phyloP scores from a whole-genome alignment of 768 basidiomycete species.

The Xerocomellus intermedius region DNA sequence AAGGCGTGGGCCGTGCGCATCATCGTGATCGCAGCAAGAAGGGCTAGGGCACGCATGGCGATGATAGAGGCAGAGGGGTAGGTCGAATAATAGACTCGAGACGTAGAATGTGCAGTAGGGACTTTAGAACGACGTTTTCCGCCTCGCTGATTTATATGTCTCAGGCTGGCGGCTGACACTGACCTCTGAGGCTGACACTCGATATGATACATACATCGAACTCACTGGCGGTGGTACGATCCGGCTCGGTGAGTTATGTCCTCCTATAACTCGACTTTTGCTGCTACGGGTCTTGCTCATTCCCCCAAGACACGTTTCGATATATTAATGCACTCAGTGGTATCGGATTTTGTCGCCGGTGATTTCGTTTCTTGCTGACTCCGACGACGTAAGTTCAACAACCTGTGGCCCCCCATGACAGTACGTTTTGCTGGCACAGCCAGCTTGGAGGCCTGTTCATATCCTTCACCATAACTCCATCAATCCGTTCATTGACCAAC shows the following conservation, averaged over 20 bases:
- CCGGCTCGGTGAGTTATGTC: no score
- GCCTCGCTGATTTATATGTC: slow-evolving; percentile 16
- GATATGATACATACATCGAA: neutral
- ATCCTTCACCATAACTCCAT: neutral
- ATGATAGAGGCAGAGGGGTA: slow-evolving; percentile 15
- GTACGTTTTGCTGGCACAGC: neutral
- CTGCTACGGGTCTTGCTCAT: no score
- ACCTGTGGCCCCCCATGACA: no score
- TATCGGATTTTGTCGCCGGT: no score
- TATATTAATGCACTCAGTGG: no score
- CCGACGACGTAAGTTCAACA: no score
- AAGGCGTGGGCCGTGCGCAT: slow-evolving; percentile 18
- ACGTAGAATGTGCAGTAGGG: neutral
- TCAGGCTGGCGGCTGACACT: slow-evolving; percentile 22
- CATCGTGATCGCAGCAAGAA: slow-evolving; percentile 27
- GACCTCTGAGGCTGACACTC: slow-evolving; percentile 20
- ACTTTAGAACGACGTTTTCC: neutral
- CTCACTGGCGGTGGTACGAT: neutral
- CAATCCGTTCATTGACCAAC: neutral
- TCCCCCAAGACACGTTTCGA: no score
- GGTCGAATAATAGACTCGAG: slow-evolving; percentile 6
- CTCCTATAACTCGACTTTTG: neutral
- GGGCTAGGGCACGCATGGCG: slow-evolving; percentile 26
- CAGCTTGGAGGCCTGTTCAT: neutral
- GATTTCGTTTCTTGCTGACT: no score